These are phyloP conservation scores for Corchorus capsularis DNA, from an alignment of 345 rosid genomes.

Conservation along the genomic window DNA sequence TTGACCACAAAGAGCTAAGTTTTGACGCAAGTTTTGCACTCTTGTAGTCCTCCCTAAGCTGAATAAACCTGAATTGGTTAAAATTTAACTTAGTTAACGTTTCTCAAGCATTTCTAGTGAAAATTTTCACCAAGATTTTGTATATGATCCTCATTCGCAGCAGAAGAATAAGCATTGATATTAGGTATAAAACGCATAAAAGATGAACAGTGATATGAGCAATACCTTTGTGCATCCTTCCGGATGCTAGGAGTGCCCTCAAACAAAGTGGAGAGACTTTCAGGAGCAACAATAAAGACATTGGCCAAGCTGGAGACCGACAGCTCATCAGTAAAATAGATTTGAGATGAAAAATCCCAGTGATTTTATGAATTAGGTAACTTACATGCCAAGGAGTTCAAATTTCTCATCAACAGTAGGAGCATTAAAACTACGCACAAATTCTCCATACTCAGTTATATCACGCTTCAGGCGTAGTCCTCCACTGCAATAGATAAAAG, in stretches of 20 bases:
- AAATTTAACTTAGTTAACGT: not conserved
- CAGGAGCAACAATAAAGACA: slow-evolving; percentile 95
- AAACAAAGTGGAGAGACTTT: slow-evolving; percentile 84
- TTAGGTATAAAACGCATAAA: not conserved
- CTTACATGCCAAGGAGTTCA: slow-evolving; percentile 91
- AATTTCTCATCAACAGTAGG: slow-evolving; percentile 96
- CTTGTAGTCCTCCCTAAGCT: slow-evolving; percentile 94
- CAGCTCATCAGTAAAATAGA: slow-evolving; percentile 20
- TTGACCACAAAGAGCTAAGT: slow-evolving; percentile 79
- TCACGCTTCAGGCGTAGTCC: slow-evolving; percentile 97
- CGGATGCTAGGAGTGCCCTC: slow-evolving; percentile 96
- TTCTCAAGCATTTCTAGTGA: not conserved
- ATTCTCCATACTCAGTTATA: slow-evolving; percentile 87
- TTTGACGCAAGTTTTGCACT: slow-evolving; percentile 88
- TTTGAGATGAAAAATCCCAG: slow-evolving; percentile 1
- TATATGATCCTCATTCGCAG: not conserved
- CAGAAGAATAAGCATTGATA: not conserved
- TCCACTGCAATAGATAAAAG: slow-evolving; percentile 51
- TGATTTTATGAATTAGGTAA: slow-evolving; percentile 14
- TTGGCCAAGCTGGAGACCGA: slow-evolving; percentile 77
- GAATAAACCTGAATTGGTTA: slow-evolving; percentile 68
- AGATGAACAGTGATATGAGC: slow-evolving; percentile 6
- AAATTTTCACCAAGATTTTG: not conserved
- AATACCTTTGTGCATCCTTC: slow-evolving; percentile 88
- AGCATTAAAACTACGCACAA: slow-evolving; percentile 81